phyloP scores from a whole-genome alignment of 2,329 filamentous ascomycete genomes.

The Sporothrix variecibatus region DNA sequence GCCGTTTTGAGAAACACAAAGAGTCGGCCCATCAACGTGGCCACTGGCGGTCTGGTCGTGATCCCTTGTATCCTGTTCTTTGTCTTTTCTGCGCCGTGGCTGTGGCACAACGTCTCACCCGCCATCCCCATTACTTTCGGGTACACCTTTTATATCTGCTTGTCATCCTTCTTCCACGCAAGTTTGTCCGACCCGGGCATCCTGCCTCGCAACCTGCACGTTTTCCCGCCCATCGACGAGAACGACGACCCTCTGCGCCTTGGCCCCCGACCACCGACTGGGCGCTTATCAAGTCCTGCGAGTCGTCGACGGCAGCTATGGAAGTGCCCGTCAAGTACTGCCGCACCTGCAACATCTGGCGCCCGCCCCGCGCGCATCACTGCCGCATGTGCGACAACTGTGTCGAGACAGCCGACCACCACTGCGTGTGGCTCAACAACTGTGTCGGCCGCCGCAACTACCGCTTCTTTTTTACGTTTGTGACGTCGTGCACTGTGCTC shows the following conservation, averaged over 20 bases:
- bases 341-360: constrained; percentile 97
- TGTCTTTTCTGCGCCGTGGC: constrained; percentile 76
- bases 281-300: constrained; percentile 83
- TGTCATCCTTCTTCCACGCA: constrained; percentile 92
- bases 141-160: constrained; percentile 86
- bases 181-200: constrained; percentile 93
- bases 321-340: constrained; percentile 98
- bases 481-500: constrained; percentile 75
- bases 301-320: constrained; percentile 79
- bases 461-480: constrained; percentile 94
- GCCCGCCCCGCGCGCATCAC: constrained; percentile 91
- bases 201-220: constrained; percentile 86
- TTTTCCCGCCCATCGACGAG: constrained; percentile 73
- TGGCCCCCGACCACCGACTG: constrained; percentile 87
- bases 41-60: constrained; percentile 78
- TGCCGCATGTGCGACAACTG: constrained; percentile 97
- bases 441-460: constrained; percentile 97
- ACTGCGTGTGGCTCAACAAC: constrained; percentile 99
- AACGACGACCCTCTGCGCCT: constrained; percentile 79
- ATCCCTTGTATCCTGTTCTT: constrained; percentile 83
- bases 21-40: constrained; percentile 84
- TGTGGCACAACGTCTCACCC: constrained; percentile 84
- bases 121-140: constrained; percentile 87
- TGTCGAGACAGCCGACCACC: constrained; percentile 94
- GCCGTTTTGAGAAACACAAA: constrained; percentile 87